Conservation (phyloP, 108 stramenopile species). For the Epithemia pelagica region DNA sequence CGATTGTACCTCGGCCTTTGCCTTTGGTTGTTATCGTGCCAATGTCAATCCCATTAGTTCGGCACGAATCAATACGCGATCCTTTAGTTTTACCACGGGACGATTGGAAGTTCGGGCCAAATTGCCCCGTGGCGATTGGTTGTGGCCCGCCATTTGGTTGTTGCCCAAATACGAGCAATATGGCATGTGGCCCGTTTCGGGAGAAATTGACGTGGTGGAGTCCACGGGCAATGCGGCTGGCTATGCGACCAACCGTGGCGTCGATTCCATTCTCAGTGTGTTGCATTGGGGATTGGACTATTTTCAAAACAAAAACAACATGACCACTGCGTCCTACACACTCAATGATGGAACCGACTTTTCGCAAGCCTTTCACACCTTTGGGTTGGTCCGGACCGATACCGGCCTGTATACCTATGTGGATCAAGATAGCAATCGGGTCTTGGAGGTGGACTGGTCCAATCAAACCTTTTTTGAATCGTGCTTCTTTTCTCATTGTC, state of each 20-base stretch:
- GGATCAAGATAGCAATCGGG: neutral
- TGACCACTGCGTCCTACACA: neutral
- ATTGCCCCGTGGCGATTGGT: neutral
- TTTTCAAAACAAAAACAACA: slow-evolving; percentile 3
- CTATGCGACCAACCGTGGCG: slow-evolving; percentile 10
- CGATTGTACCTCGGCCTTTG: neutral
- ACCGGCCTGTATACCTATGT: slow-evolving; percentile 6
- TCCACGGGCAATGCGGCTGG: slow-evolving; percentile 17
- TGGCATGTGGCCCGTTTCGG: slow-evolving; percentile 34
- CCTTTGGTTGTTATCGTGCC: neutral
- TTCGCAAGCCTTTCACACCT: slow-evolving; percentile 11
- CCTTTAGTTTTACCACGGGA: neutral
- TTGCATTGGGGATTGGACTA: slow-evolving; percentile 4
- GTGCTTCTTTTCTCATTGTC: no score
- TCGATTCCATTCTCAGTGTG: neutral
- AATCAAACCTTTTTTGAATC: neutral
- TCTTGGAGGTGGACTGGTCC: neutral
- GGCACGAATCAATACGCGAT: neutral
- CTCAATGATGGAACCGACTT: slow-evolving; percentile 14
- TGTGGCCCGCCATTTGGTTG: slow-evolving; percentile 36
- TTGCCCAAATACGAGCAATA: slow-evolving; percentile 16
- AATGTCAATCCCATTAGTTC: neutral
- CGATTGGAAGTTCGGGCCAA: neutral
- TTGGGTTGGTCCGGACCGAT: slow-evolving; percentile 14
- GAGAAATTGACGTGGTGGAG: slow-evolving; percentile 46